Evolutionary conservation across 805 yeast genomes (phyloP), one percentile per base, ranked within the genome.

Genomic region (Pichia nakasei): DNA sequence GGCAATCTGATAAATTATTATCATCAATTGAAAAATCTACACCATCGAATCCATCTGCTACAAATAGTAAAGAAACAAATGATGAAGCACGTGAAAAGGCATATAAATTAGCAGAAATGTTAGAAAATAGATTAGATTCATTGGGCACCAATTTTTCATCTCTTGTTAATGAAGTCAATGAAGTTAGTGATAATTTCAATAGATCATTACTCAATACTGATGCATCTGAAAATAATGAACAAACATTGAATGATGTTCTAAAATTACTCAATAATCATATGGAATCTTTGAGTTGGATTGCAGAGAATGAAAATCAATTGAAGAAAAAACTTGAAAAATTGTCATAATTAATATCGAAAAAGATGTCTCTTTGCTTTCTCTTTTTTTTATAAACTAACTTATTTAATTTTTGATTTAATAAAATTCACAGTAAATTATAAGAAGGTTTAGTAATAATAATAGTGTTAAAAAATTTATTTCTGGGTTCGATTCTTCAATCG

Each of bases 51-150:
- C 22, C 12, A 9, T n/a, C 35, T 1, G 17, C 22, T 9, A 37
- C 38, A 13, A 45, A 38, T 17, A 42, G 45, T 21, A 49, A 49
- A 17, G 52, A 45, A 31, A 73, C 78, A 9, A 78, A 85, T 42
- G 97, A 91, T 59, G 85, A 83, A 60, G 85, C 87, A 58, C 79
- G 98, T 59, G 91, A 83, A 58, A 83, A 83, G 52, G 94, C 96
- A 0, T 93, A 91, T 61, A 79, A 75, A 49, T 75, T 88, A 27
- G 97, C 97, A 0, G 94, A 88, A 57, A 69, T 78, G 35, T 68
- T 93, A 49, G 95, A 86, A 59, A 88, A 81, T 53, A 85, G 83
- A 57, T 66, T 93, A 48, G 94, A 83, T 52, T 66, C 75, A 12
- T 69, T 93, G 57, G 95, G 94, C 9, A 70, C 76, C 29, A 88